Percentiles rank a stretch among this genome's conserved stretches.
phyloP scores from a whole-genome alignment of 192 early-diverging fungal species.

The Martensiomyces pterosporus region DNA sequence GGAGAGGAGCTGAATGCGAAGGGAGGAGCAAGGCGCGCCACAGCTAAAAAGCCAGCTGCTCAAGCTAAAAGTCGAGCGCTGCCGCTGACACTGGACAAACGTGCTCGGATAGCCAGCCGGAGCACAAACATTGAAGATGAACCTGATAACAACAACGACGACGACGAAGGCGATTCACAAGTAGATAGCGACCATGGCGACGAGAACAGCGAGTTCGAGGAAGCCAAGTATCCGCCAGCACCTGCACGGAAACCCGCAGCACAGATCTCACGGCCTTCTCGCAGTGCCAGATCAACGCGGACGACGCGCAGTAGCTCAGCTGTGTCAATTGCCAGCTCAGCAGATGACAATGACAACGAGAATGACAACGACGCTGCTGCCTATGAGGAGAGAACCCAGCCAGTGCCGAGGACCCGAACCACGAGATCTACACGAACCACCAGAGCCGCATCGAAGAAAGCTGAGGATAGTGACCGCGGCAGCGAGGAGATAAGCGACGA shows the following conservation, averaged over 20 bases:
- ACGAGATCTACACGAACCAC: neutral
- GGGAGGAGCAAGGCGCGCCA: conserved; percentile 3
- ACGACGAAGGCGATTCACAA: no score
- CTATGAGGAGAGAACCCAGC: conserved; percentile 13
- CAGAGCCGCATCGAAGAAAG: neutral
- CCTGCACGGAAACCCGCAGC: neutral
- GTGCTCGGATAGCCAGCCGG: no score
- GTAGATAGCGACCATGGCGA: neutral
- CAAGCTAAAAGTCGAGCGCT: no score
- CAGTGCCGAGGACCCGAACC: conserved; percentile 9
- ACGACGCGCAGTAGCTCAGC: neutral
- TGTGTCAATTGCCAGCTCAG: conserved; percentile 2
- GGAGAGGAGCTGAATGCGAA: conserved; percentile 5
- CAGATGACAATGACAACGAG: neutral
- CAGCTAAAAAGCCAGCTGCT: neutral
- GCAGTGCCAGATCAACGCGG: conserved; percentile 30
- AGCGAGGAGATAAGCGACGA: neutral
- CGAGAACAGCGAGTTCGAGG: neutral
- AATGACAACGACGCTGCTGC: neutral
- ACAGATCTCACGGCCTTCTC: conserved; percentile 29
- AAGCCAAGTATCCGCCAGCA: neutral
- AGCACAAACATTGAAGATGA: no score
- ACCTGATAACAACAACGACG: no score
- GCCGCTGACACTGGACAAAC: no score
- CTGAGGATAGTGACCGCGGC: neutral